Percentiles rank a stretch among this genome's conserved stretches.
Evolutionary conservation across 1,284 basidiomycete genomes (phyloP).

Genomic region (Thelephora terrestris): DNA sequence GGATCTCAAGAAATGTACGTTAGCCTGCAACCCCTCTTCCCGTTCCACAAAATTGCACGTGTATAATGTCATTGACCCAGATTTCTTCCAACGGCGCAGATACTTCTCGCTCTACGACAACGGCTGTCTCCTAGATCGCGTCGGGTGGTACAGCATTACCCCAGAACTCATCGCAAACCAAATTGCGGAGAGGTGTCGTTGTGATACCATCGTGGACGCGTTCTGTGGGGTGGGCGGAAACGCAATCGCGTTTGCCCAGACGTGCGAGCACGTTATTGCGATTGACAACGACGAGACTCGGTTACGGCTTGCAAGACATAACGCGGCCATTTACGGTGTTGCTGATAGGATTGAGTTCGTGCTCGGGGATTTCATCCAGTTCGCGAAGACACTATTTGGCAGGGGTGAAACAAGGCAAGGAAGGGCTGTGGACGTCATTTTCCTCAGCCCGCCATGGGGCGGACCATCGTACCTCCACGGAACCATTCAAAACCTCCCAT

Average conservation of each 20-base stretch:
- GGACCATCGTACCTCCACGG: conserved; percentile 62
- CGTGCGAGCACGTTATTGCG: conserved; percentile 89
- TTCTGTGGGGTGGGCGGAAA: conserved; percentile 99
- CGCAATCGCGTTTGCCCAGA: conserved; percentile 92
- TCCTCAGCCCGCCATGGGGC: conserved; percentile 92
- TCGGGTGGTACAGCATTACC: conserved; percentile 97
- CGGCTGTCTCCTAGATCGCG: conserved; percentile 73
- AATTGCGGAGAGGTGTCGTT: conserved; percentile 87
- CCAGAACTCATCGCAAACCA: conserved; percentile 87
- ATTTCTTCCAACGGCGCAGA: conserved; percentile 76
- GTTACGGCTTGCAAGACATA: conserved; percentile 82
- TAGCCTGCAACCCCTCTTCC: conserved; percentile 17
- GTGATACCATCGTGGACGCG: conserved; percentile 79
- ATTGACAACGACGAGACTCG: conserved; percentile 81
- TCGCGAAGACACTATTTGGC: conserved; percentile 34
- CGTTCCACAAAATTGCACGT: neutral
- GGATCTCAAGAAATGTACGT: conserved; percentile 70
- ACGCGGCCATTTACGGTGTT: conserved; percentile 89
- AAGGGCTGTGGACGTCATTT: conserved; percentile 66
- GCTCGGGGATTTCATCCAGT: conserved; percentile 77
- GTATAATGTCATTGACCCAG: conserved; percentile 29
- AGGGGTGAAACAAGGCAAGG: conserved; percentile 21
- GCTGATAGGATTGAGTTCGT: conserved; percentile 92
- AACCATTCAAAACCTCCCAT: conserved; percentile 11
- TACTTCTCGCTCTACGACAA: conserved; percentile 75